phyloP scores from a whole-genome alignment of 129 eudicot species.

The Logfia minima region DNA sequence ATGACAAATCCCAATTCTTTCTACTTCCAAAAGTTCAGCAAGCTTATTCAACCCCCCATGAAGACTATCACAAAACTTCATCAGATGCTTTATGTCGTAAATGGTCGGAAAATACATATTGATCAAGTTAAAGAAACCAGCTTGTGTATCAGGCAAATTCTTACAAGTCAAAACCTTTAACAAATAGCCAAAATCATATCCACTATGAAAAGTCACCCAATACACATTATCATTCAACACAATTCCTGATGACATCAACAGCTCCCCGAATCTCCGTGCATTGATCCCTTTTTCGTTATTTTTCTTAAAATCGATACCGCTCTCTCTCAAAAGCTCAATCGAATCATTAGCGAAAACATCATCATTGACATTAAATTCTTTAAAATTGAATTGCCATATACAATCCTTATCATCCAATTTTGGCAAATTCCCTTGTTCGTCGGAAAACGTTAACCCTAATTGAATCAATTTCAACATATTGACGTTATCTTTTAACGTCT shows the following conservation, averaged over 20 bases:
- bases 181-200: slow-evolving; percentile 87
- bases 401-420: slow-evolving; percentile 52
- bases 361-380: slow-evolving; percentile 76
- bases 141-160: slow-evolving; percentile 71
- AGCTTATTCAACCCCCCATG: slow-evolving; percentile 94
- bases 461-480: slow-evolving; percentile 83
- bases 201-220: slow-evolving; percentile 92
- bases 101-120: slow-evolving; percentile 65
- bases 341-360: slow-evolving; percentile 82
- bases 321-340: slow-evolving; percentile 70
- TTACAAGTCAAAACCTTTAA: slow-evolving; percentile 78
- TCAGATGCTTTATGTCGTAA: slow-evolving; percentile 84
- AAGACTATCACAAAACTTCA: slow-evolving; percentile 85
- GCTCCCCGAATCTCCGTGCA: slow-evolving; percentile 71
- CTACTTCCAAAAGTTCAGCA: slow-evolving; percentile 79
- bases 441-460: slow-evolving; percentile 79
- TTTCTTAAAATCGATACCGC: slow-evolving; percentile 78
- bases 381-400: slow-evolving; percentile 88
- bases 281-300: slow-evolving; percentile 74
- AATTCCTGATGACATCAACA: slow-evolving; percentile 88
- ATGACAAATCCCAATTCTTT: slow-evolving; percentile 81
- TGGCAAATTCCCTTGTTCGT: slow-evolving; percentile 69
- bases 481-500: slow-evolving; percentile 75
- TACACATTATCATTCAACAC: slow-evolving; percentile 74
- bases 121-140: slow-evolving; percentile 68